Evolutionary conservation across 805 yeast species (phyloP).

Genomic region (Clavispora fructus): DNA sequence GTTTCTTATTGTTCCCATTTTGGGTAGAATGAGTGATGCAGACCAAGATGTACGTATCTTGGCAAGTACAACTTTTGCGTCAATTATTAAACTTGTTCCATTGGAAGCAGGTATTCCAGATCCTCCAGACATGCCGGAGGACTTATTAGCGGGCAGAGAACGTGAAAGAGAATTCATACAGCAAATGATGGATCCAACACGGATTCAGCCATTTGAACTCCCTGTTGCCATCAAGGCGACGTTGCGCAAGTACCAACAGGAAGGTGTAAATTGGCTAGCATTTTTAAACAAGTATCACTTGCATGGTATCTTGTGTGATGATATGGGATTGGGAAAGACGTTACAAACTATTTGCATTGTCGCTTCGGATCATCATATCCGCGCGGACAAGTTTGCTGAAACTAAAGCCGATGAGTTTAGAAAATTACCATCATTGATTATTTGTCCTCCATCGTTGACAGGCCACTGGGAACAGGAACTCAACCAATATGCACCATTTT

Average conservation of each 20-base stretch:
- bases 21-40: conserved; percentile 97
- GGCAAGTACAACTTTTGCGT: conserved; percentile 95
- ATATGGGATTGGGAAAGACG: conserved; percentile 98
- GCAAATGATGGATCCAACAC: conserved; percentile 96
- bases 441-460: conserved; percentile 96
- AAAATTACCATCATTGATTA: conserved; percentile 74
- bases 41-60: conserved; percentile 81
- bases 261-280: conserved; percentile 97
- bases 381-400: conserved; percentile 62
- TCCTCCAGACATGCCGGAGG: conserved; percentile 84
- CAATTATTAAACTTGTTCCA: conserved; percentile 91
- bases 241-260: conserved; percentile 91
- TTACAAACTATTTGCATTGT: conserved; percentile 95
- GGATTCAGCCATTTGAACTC: conserved; percentile 77
- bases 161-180: conserved; percentile 89
- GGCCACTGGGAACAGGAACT: conserved; percentile 99
- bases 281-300: conserved; percentile 90
- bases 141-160: conserved; percentile 81
- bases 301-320: conserved; percentile 97
- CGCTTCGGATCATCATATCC: conserved; percentile 87
- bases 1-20: conserved; percentile 89
- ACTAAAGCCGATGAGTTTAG: conserved; percentile 63
- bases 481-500: conserved; percentile 80
- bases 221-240: conserved; percentile 94
- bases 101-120: conserved; percentile 96